A percentile compares a stretch with the other conserved stretches of the same genome.
These are phyloP conservation scores for Pseudonitzschia delicatissima DNA, from an alignment of 108 stramenopile species.

Conservation along the genomic window DNA sequence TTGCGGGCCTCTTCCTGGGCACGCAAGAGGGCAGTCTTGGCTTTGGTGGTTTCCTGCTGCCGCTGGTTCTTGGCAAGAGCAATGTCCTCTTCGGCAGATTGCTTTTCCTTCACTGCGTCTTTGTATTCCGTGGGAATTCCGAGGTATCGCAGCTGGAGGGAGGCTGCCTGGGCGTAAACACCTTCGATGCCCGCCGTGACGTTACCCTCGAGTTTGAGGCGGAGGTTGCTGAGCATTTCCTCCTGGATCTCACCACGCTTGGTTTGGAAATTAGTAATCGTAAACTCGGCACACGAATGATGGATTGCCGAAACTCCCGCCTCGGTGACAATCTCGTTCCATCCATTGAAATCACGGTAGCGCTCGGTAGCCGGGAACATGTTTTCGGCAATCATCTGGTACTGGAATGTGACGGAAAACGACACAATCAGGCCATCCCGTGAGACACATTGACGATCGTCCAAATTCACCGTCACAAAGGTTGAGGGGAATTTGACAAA, in stretches of 20 bases:
- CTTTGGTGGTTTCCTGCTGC: slow-evolving; percentile 46
- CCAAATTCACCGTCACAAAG: slow-evolving; percentile 34
- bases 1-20: slow-evolving; percentile 44
- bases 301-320: slow-evolving; percentile 41
- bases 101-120: slow-evolving; percentile 43
- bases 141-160: slow-evolving; percentile 42
- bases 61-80: slow-evolving; percentile 38
- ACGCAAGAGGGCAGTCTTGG: slow-evolving; percentile 33
- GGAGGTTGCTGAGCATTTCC: slow-evolving; percentile 33
- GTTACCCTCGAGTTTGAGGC: slow-evolving; percentile 32
- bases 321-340: slow-evolving; percentile 34
- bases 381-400: slow-evolving; percentile 39
- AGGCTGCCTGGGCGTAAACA: slow-evolving; percentile 32
- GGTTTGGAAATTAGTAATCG: slow-evolving; percentile 30
- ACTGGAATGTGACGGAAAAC: slow-evolving; percentile 48
- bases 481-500: slow-evolving; percentile 63
- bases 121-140: slow-evolving; percentile 37
- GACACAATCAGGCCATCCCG: slow-evolving; percentile 40
- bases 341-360: slow-evolving; percentile 41
- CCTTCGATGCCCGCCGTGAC: slow-evolving; percentile 12
- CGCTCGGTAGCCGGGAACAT: slow-evolving; percentile 32
- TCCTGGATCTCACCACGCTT: slow-evolving; percentile 40
- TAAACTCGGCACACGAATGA: slow-evolving; percentile 39
- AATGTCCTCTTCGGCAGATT: slow-evolving; percentile 53
- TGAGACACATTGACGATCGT: slow-evolving; percentile 39